phyloP scores from a whole-genome alignment of 208 protist genomes.

The Crithidia bombi region DNA sequence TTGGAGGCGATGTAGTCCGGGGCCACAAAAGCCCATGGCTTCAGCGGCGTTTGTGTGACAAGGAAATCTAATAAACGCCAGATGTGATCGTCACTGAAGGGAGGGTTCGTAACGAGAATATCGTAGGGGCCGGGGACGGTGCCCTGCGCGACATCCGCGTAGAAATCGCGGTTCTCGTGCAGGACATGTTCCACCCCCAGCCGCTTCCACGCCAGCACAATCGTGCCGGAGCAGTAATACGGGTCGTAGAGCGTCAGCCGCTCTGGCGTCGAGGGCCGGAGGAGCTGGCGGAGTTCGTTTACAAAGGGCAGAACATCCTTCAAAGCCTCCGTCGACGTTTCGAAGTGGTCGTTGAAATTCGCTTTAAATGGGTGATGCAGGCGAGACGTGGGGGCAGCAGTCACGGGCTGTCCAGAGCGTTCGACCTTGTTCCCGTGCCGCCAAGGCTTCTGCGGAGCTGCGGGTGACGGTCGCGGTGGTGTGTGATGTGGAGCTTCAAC shows the following conservation, averaged over 20 bases:
- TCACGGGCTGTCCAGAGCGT: not conserved
- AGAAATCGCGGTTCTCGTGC: slow-evolving; percentile 91
- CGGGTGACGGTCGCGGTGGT: not conserved
- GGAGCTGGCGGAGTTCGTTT: slow-evolving; percentile 55
- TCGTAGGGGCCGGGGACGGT: slow-evolving; percentile 70
- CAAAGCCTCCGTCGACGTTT: slow-evolving; percentile 67
- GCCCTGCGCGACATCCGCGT: slow-evolving; percentile 45
- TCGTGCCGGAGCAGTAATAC: slow-evolving; percentile 84
- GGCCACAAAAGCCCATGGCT: slow-evolving; percentile 73
- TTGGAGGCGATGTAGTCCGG: slow-evolving; percentile 78
- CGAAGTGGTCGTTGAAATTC: slow-evolving; percentile 88
- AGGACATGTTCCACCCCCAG: slow-evolving; percentile 75
- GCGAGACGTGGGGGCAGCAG: not conserved
- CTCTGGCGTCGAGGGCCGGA: slow-evolving; percentile 51
- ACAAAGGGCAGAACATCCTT: slow-evolving; percentile 63
- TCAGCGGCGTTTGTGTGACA: slow-evolving; percentile 28
- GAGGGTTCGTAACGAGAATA: slow-evolving; percentile 81
- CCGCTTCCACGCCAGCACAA: slow-evolving; percentile 43
- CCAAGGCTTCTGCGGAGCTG: not conserved
- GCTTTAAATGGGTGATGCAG: slow-evolving; percentile 52
- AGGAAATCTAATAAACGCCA: slow-evolving; percentile 55
- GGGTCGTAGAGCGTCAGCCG: slow-evolving; percentile 84
- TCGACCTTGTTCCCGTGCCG: not conserved
- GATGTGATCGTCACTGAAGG: slow-evolving; percentile 85
- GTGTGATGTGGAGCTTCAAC: not conserved